Percentiles rank a stretch among this genome's conserved stretches.
These are phyloP conservation scores for Talaromyces atroroseus DNA, from an alignment of 2,329 filamentous ascomycete species.

Conservation along the genomic window DNA sequence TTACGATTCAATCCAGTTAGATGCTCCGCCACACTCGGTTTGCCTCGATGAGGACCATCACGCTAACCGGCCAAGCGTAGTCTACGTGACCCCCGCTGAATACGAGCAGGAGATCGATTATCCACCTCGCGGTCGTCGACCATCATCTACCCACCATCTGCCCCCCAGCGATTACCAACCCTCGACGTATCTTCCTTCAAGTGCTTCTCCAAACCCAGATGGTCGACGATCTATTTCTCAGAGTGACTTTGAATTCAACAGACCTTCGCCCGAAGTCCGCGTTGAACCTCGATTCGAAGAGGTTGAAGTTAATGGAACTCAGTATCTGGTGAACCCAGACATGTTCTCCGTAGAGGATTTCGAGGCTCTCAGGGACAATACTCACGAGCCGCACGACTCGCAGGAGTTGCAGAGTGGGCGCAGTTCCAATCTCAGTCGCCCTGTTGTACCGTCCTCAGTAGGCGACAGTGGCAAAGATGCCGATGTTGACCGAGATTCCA, in stretches of 20 bases:
- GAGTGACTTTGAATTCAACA: constrained; percentile 13
- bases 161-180: constrained; percentile 13
- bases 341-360: constrained; percentile 12
- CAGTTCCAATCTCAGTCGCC: constrained; percentile 14
- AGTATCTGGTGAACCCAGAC: constrained; percentile 12
- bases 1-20: constrained; percentile 6
- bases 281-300: constrained; percentile 13
- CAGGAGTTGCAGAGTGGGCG: constrained; percentile 8
- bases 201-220: constrained; percentile 9
- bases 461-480: constrained; percentile 11
- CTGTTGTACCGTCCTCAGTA: constrained; percentile 10
- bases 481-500: constrained; percentile 19
- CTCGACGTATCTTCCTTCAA: constrained; percentile 10
- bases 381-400: constrained; percentile 7
- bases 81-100: constrained; percentile 12
- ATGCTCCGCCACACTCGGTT: not conserved
- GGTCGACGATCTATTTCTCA: constrained; percentile 13
- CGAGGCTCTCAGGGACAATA: constrained; percentile 8
- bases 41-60: constrained; percentile 7
- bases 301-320: constrained; percentile 11
- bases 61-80: constrained; percentile 7
- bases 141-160: constrained; percentile 7
- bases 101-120: constrained; percentile 11
- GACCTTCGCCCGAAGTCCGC: constrained; percentile 4
- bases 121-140: constrained; percentile 12